Percentiles rank a stretch among this genome's conserved stretches.
These are phyloP conservation scores for Amylocarpus encephaloides DNA, from an alignment of 2,329 filamentous ascomycete genomes.

Conservation along the genomic window DNA sequence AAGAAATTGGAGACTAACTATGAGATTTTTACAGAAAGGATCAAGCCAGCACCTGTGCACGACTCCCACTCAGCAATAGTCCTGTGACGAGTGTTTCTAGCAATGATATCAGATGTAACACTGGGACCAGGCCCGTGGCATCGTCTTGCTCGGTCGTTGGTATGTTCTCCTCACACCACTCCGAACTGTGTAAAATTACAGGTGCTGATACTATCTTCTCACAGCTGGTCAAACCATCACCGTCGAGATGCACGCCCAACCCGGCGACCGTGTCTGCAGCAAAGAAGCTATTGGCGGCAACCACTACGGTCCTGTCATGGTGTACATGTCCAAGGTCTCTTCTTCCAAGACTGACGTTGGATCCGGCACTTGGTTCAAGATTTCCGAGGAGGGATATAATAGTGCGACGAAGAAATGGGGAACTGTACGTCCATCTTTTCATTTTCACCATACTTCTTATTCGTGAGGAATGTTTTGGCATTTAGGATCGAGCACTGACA, in stretches of 20 bases:
- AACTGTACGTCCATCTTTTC: slow-evolving; percentile 4
- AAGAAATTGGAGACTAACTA: neutral
- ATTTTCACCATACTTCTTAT: neutral
- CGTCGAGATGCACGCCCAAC: slow-evolving; percentile 52
- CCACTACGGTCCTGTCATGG: slow-evolving; percentile 48
- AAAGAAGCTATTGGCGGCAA: slow-evolving; percentile 47
- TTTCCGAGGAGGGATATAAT: slow-evolving; percentile 25
- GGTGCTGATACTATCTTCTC: neutral
- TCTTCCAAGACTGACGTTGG: slow-evolving; percentile 42
- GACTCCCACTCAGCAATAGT: slow-evolving; percentile 44
- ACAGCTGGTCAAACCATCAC: slow-evolving; percentile 40
- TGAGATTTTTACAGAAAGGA: slow-evolving; percentile 29
- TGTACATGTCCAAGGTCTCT: slow-evolving; percentile 45
- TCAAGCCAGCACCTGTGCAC: slow-evolving; percentile 41
- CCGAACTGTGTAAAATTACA: neutral
- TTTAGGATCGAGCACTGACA: neutral
- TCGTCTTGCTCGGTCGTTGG: slow-evolving; percentile 27
- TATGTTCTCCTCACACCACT: neutral
- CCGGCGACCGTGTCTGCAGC: slow-evolving; percentile 39
- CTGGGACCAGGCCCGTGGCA: slow-evolving; percentile 31
- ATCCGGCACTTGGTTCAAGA: slow-evolving; percentile 45
- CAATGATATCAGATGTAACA: slow-evolving; percentile 45
- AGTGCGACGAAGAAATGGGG: slow-evolving; percentile 8
- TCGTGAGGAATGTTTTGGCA: neutral
- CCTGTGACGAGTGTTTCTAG: slow-evolving; percentile 44